Base-by-base conservation (phyloP, 1,284 basidiomycete genomes). In the Fomitopsis schrenkii region DNA sequence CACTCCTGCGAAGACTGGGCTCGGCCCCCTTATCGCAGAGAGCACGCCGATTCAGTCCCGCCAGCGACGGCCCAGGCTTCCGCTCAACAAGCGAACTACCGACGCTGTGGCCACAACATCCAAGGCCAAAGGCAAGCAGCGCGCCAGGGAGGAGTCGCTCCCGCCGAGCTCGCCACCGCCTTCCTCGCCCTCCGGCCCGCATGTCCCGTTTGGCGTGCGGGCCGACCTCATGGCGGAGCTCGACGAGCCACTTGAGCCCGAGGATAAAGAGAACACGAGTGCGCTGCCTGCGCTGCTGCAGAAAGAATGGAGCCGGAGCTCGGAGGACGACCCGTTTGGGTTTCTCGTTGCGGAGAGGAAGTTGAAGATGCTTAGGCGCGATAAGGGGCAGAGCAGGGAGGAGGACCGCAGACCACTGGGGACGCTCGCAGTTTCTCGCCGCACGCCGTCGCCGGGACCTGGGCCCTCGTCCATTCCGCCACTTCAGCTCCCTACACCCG, bases 271-370 rank as follows among this genome's bases (percentile, higher is more conserved):
- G 44, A 65, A 66, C 42, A 40, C 36, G 10, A 22, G 62, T 58
- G 55, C 38, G 38, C 8, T 15, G 3, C 38, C 65, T n/a, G 33
- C 30, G 9, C 22, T 35, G 60, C 59, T 36, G 59, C 53, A 17
- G 52, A 60, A 19, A 50, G 60, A 35, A 30, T 8, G 42, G 35
- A 35, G 46, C 57, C 63, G 30, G 40, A 59, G 19, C 52, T 54
- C 52, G 5, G 48, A 67, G 58, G 62, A 64, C 19, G 80, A 82
- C 45, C 80, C 79, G 1, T 81, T 81, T 59, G 79, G 79, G 0
- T 75, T 81, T 30, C 64, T 79, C 19, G 79, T 76, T 8, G 72
- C 75, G 0, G 80, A 81, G 66, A 68, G 71, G 33, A 72, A 73
- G 22, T 58, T 80, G 53, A 79, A 76, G 66, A 68, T 64, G 3